These are phyloP conservation scores for Apophysomyces elegans DNA, from an alignment of 371 early-diverging fungal species.

Conservation along the genomic window DNA sequence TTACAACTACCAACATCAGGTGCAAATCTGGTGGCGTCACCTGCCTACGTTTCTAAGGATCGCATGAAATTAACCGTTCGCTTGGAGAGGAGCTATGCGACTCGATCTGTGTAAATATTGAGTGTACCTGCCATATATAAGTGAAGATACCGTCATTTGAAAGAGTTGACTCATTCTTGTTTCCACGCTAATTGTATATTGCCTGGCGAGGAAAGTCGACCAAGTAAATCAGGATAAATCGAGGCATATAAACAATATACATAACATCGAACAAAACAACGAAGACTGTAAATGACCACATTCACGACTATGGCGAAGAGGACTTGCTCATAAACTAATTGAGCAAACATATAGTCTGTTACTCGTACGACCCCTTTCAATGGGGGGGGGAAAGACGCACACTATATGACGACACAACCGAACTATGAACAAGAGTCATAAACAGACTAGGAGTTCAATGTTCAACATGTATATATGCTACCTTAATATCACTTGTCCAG, in stretches of 20 bases:
- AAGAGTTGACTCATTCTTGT: too few relatives aligned
- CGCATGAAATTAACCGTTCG: too few relatives aligned
- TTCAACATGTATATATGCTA: not conserved
- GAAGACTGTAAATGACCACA: not conserved
- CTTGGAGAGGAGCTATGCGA: too few relatives aligned
- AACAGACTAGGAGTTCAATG: not conserved
- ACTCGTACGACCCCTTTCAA: not conserved
- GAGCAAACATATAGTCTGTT: not conserved
- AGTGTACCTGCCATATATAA: too few relatives aligned
- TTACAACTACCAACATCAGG: too few relatives aligned
- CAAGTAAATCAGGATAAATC: not conserved
- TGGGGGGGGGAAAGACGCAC: not conserved
- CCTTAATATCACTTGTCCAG: not conserved
- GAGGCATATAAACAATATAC: not conserved
- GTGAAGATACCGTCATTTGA: too few relatives aligned
- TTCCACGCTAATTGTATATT: too few relatives aligned
- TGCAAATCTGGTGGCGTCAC: too few relatives aligned
- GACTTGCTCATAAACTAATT: not conserved
- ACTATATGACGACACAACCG: not conserved
- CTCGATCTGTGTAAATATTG: too few relatives aligned
- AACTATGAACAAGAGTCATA: not conserved
- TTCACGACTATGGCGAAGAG: not conserved
- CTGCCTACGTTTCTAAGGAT: too few relatives aligned
- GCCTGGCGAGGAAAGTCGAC: not conserved
- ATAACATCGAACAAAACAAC: not conserved